Base-by-base conservation (phyloP, 257 asterid genomes). In the Fraxinus excelsior region DNA sequence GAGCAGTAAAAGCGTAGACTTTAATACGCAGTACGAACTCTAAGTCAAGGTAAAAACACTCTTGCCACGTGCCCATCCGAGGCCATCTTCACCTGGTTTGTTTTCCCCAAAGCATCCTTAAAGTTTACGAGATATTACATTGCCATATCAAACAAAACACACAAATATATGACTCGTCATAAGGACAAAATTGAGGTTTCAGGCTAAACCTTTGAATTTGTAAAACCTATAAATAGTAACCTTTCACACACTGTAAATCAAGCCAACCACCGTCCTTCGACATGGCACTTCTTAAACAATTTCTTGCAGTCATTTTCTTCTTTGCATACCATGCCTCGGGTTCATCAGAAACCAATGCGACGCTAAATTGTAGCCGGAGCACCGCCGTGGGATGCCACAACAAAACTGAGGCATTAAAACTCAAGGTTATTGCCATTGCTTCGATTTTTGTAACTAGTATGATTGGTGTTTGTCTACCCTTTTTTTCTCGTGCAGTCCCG, bases 401-500 rank as follows among this genome's bases (percentile, higher is more conserved):
- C 79, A 76, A 42, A 14, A 10, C 21, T 0, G 68, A 58, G 44
- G 83, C 87, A n/a, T 51, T 81, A n/a, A 81, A 76, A 19, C 81
- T 81, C 4, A 86, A 84, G 70, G 65, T 86, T 65, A 44, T 86
- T 3, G 86, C 90, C 69, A 76, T 84, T 4, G 81, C 69, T 21
- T 31, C 86, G 2, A 84, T 86, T n/a, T 75, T 86, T 3, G 56
- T 60, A 5, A 78, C 85, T 1, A 84, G 88, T 28, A 82, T 82
- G 85, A 60, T 78, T 5, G 90, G 90, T 2, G 88, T 86, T 11
- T 79, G 80, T 21, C 74, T 84, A 7, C 90, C 88, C 0, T 12
- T 84, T 3, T n/a, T 77, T 46, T 79, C 88, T 0, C 72, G 77
- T 23, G 31, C 77, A 5, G 62, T 83, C 1, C 83, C 86, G 0